phyloP scores from a whole-genome alignment of 2,329 filamentous ascomycete genomes.

The Clarireedia paspali region DNA sequence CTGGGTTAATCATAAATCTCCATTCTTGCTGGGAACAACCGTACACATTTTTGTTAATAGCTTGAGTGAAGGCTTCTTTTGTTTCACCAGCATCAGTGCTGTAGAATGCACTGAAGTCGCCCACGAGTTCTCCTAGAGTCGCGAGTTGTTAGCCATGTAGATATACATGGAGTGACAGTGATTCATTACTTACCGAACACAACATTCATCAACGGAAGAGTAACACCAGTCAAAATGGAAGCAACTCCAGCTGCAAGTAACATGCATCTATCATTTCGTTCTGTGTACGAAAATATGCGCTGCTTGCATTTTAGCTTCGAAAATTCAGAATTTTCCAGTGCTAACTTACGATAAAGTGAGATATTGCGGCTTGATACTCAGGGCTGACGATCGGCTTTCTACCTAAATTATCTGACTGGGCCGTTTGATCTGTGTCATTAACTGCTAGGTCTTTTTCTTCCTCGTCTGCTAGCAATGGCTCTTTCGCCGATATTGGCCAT shows the following conservation, averaged over 20 bases:
- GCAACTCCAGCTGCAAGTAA: constrained; percentile 34
- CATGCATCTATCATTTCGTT: constrained; percentile 11
- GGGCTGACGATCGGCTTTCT: not conserved
- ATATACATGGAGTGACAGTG: not conserved
- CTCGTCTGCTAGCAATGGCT: not conserved
- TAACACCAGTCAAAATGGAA: constrained; percentile 45
- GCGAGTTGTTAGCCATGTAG: not conserved
- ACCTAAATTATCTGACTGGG: not conserved
- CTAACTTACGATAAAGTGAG: not conserved
- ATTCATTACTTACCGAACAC: constrained; percentile 40
- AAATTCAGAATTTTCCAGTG: not conserved
- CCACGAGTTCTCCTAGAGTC: constrained; percentile 24
- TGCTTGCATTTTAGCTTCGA: constrained; percentile 2
- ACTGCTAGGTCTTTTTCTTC: not conserved
- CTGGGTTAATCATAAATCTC: constrained; percentile 23
- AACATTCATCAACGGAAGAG: constrained; percentile 50
- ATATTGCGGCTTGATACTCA: constrained; percentile 1
- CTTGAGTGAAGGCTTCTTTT: constrained; percentile 39
- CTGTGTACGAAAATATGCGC: constrained; percentile 21
- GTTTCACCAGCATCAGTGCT: constrained; percentile 33
- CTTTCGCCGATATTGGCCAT: constrained; percentile 1
- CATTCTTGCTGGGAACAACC: constrained; percentile 9
- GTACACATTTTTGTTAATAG: constrained; percentile 37
- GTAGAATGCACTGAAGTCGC: constrained; percentile 44
- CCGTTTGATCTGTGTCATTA: not conserved